These are phyloP conservation scores for Vitis vinifera DNA, from an alignment of 164 flowering plant species.

Conservation along the genomic window DNA sequence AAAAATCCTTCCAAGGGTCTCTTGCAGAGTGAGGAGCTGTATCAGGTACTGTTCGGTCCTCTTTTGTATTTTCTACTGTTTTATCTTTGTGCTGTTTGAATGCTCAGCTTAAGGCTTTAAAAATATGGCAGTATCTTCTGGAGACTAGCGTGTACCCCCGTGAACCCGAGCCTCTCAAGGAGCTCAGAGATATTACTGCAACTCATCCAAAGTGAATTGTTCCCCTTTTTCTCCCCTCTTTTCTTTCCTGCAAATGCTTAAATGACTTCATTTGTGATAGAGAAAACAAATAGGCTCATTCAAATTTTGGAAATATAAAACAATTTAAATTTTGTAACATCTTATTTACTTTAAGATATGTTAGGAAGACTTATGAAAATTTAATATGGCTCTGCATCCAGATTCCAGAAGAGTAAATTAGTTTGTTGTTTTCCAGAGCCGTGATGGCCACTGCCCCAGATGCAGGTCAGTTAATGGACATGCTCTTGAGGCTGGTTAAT, in stretches of 20 bases:
- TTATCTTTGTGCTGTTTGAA: not conserved
- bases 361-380: too few species aligned
- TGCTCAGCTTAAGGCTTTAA: not conserved
- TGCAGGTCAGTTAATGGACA: constrained; percentile 47
- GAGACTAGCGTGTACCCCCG: constrained; percentile 30
- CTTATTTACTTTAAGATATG: too few species aligned
- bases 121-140: constrained; percentile 18
- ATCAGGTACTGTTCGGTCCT: constrained; percentile 2
- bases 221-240: not conserved
- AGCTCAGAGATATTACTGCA: not conserved
- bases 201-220: not conserved
- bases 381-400: not conserved
- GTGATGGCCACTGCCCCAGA: constrained; percentile 50
- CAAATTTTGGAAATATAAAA: too few species aligned
- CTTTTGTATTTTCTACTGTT: not conserved
- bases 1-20: not conserved
- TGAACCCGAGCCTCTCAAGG: constrained; percentile 19
- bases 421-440: constrained; percentile 20
- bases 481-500: constrained; percentile 44
- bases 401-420: not conserved
- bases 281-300: too few species aligned
- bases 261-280: too few species aligned
- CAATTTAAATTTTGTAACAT: too few species aligned
- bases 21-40: constrained; percentile 14
- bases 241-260: too few species aligned